A percentile compares a stretch with the other conserved stretches of the same genome.
phyloP scores from a whole-genome alignment of 2,329 filamentous ascomycete species.

The Phyllachora maydis region DNA sequence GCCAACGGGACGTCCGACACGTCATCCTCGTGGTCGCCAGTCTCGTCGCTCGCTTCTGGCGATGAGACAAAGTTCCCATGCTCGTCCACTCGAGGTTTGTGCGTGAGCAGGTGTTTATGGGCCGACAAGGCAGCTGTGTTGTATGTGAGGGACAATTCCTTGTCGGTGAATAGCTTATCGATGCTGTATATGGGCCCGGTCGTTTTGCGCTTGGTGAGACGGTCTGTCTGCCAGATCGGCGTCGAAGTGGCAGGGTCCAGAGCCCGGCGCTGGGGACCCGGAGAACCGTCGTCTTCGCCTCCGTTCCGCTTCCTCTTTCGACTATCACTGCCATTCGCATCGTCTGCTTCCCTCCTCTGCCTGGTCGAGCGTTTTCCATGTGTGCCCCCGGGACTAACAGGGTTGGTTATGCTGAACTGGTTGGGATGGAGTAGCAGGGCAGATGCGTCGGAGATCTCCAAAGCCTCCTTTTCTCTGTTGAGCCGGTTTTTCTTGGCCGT shows the following conservation, averaged over 20 bases:
- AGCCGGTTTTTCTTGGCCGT: constrained; percentile 43
- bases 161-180: constrained; percentile 51
- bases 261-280: constrained; percentile 31
- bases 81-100: constrained; percentile 24
- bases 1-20: constrained; percentile 25
- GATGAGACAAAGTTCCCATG: constrained; percentile 28
- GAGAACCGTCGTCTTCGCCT: constrained; percentile 37
- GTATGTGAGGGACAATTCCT: constrained; percentile 45
- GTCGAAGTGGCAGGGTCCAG: constrained; percentile 37
- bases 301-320: constrained; percentile 42
- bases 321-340: constrained; percentile 28
- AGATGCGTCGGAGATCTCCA: constrained; percentile 46
- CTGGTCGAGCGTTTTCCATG: constrained; percentile 43
- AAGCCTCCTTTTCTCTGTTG: constrained; percentile 43
- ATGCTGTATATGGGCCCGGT: constrained; percentile 42
- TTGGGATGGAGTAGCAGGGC: constrained; percentile 46
- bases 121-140: constrained; percentile 40
- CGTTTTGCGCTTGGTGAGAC: constrained; percentile 30
- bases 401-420: constrained; percentile 46
- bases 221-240: constrained; percentile 40
- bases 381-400: constrained; percentile 39
- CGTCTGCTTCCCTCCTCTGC: constrained; percentile 38
- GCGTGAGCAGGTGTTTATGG: constrained; percentile 38
- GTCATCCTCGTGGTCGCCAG: constrained; percentile 26
- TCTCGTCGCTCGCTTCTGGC: constrained; percentile 30